Percentiles rank a stretch among this genome's conserved stretches.
phyloP scores from a whole-genome alignment of 2,329 filamentous ascomycete genomes.

The Diaporthe longicolla region DNA sequence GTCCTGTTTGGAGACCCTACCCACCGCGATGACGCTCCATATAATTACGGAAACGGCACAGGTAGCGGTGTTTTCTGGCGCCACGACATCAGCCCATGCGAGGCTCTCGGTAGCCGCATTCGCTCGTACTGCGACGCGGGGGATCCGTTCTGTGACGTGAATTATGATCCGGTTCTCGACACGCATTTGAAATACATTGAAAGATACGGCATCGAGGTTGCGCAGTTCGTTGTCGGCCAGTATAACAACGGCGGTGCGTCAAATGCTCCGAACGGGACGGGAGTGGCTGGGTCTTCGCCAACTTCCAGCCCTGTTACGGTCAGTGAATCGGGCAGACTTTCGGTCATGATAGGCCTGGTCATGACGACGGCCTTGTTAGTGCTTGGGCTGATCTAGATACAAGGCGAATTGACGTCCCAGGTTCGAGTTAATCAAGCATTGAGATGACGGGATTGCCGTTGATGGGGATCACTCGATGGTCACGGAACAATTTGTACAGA shows the following conservation, averaged over 20 bases:
- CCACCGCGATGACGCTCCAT: neutral
- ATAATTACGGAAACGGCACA: neutral
- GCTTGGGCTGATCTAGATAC: neutral
- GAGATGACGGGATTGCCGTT: neutral
- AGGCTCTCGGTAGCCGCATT: neutral
- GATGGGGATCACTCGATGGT: neutral
- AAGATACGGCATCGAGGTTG: neutral
- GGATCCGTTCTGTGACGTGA: neutral
- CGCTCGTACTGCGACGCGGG: neutral
- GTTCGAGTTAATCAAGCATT: neutral
- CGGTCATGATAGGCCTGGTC: neutral
- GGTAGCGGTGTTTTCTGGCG: neutral
- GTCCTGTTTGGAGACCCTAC: neutral
- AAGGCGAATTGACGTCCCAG: neutral
- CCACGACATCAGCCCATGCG: neutral
- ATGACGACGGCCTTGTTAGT: neutral
- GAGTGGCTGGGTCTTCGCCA: neutral
- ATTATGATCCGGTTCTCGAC: neutral
- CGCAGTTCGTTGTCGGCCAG: neutral
- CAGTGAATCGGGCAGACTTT: neutral
- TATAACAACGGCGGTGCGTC: neutral
- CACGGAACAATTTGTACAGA: neutral
- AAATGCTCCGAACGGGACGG: neutral
- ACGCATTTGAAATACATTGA: neutral
- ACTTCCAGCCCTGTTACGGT: neutral